phyloP scores from a whole-genome alignment of 2,329 filamentous ascomycete genomes.

The Ophiostoma ulmi region DNA sequence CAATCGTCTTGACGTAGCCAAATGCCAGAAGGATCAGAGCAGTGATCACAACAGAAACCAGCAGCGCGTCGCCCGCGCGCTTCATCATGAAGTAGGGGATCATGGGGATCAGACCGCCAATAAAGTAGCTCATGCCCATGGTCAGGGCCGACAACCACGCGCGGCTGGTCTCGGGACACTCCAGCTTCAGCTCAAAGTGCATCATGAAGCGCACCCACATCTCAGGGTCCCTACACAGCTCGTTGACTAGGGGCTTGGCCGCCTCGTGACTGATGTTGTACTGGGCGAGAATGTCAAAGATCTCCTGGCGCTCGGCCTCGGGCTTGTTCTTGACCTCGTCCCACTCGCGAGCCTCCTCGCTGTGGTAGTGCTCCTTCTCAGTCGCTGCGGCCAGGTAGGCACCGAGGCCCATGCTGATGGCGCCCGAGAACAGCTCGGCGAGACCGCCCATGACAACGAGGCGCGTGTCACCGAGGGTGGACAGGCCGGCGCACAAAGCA shows the following conservation, averaged over 20 bases:
- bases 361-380: constrained; percentile 48
- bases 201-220: constrained; percentile 55
- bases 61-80: constrained; percentile 46
- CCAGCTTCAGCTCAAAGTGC: constrained; percentile 51
- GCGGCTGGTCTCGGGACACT: constrained; percentile 41
- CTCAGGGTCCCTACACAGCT: constrained; percentile 45
- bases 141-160: constrained; percentile 56
- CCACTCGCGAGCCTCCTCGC: constrained; percentile 44
- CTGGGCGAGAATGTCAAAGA: constrained; percentile 44
- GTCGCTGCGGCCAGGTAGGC: constrained; percentile 64
- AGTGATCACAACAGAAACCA: constrained; percentile 57
- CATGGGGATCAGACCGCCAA: constrained; percentile 66
- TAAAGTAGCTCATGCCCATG: constrained; percentile 63
- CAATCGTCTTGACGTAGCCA: constrained; percentile 59
- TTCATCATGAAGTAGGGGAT: constrained; percentile 61
- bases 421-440: constrained; percentile 69
- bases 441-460: constrained; percentile 67
- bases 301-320: constrained; percentile 42
- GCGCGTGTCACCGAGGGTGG: constrained; percentile 57
- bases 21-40: constrained; percentile 57
- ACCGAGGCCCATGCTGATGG: constrained; percentile 72
- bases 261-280: constrained; percentile 44
- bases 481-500: constrained; percentile 69
- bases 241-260: constrained; percentile 44
- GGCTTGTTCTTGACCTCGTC: constrained; percentile 40